Conservation (phyloP, 805 yeast genomes). For the Metschnikowia corniflorae region DNA sequence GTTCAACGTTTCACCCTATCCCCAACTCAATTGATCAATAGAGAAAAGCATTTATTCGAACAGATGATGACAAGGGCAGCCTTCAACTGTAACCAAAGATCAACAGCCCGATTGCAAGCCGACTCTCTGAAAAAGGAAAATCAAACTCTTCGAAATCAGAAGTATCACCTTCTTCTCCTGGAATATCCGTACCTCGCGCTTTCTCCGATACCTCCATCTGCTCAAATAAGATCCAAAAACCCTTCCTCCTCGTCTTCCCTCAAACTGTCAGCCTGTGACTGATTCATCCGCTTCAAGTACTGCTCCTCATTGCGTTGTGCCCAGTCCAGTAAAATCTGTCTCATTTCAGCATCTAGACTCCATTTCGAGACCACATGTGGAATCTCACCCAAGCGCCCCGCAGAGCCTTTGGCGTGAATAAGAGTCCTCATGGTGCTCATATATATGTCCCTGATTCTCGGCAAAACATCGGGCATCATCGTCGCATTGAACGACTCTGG, state of each 20-base stretch:
- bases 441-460: constrained; percentile 15
- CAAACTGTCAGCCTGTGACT: constrained; percentile 22
- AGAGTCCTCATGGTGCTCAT: constrained; percentile 23
- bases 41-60: too few species aligned
- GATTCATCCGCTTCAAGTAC: constrained; percentile 23
- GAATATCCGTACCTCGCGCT: too few species aligned
- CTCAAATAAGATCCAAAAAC: constrained; percentile 29
- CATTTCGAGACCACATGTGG: constrained; percentile 34
- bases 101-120: too few species aligned
- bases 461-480: constrained; percentile 2
- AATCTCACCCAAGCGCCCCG: constrained; percentile 27
- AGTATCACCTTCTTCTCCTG: too few species aligned
- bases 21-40: too few species aligned
- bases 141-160: too few species aligned
- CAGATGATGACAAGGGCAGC: too few species aligned
- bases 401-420: constrained; percentile 27
- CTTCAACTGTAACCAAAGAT: too few species aligned
- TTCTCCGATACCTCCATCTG: too few species aligned
- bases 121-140: too few species aligned
- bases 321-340: constrained; percentile 21
- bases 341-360: constrained; percentile 32
- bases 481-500: constrained; percentile 20
- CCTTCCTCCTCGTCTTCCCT: constrained; percentile 27
- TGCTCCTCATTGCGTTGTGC: constrained; percentile 18
- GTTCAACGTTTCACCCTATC: too few species aligned